Evolutionary conservation across 2,329 filamentous ascomycete species (phyloP), one percentile per base, ranked within the genome.

Genomic region (Eutypa lata): DNA sequence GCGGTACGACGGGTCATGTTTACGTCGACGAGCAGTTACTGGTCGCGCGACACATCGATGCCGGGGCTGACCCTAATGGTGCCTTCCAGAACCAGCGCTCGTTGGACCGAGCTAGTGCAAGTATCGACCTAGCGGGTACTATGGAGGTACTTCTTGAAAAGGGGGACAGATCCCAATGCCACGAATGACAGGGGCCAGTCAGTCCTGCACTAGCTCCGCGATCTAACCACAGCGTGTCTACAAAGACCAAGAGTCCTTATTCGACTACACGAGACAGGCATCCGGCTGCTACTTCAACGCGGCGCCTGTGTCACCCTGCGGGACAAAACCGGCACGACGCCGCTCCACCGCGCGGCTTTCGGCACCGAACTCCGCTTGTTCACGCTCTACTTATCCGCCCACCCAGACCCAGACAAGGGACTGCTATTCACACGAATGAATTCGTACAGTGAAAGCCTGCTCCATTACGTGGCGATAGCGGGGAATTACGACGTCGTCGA

Each of bases 401-500:
- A 18, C 31, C 8, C 31, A 14, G 31, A 14, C 31, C 31, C 31
- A 7, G 31, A 35, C 7, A 7, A 35, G 14, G 31, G 14, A 35
- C 8, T 14, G 8, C 31, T 35, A 14, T 14, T 35, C 8, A 7
- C 7, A 35, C 14, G 7, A 35, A 35, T 8, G 31, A 68, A 62
- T 43, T 3, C 44, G 2, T 42, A 58, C 18, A 56, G 59, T 2
- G 65, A 69, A 51, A 64, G 60, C 1, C 37, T 68, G 2, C 49
- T 70, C 2, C 65, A 68, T 49, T 68, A 55, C 37, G 65, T 66
- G 2, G 65, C 65, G 2, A 63, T 60, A 2, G 64, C 64, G 0
- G 53, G 61, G 11, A 52, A 58, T 2, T 13, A 44, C 19, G 60
- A 62, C 13, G 57, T 57, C 0, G 43, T 68, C 14, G 54, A 58